A percentile compares a stretch with the other conserved stretches of the same genome.
Conservation (phyloP, 2,329 filamentous ascomycete genomes). For the Podosphaera xanthii region DNA sequence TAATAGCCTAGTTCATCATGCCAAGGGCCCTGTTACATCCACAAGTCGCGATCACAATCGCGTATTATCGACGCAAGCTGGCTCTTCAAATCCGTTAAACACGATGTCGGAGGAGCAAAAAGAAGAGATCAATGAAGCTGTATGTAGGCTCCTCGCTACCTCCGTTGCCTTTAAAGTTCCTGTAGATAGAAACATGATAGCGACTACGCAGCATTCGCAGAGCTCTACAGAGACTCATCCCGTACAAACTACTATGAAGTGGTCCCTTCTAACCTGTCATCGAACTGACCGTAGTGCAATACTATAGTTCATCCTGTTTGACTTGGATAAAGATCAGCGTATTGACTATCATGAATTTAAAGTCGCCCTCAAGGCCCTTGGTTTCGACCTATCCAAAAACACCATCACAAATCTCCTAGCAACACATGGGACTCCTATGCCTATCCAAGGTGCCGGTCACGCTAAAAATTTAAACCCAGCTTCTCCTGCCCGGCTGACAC, state of each 20-base stretch:
- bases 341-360: slow-evolving; percentile 98
- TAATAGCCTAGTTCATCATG: slow-evolving; percentile 19
- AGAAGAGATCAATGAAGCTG: slow-evolving; percentile 83
- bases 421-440: slow-evolving; percentile 50
- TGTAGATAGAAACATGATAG: background rate
- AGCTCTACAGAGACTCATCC: background rate
- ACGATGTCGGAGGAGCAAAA: slow-evolving; percentile 66
- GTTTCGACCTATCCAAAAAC: slow-evolving; percentile 72
- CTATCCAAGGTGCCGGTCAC: slow-evolving; percentile 20
- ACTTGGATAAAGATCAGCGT: slow-evolving; percentile 80
- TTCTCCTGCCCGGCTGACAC: slow-evolving; percentile 32
- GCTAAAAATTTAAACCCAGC: slow-evolving; percentile 22
- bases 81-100: slow-evolving; percentile 8
- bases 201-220: background rate
- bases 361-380: slow-evolving; percentile 84
- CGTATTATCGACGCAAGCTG: slow-evolving; percentile 16
- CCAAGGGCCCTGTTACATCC: slow-evolving; percentile 27
- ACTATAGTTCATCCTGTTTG: slow-evolving; percentile 70
- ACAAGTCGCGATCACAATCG: slow-evolving; percentile 18
- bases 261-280: background rate
- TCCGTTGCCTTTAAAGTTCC: background rate
- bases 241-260: background rate
- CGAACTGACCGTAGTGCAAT: background rate
- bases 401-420: slow-evolving; percentile 67
- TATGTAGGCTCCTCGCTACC: slow-evolving; percentile 24